Conservation (phyloP, 345 rosid genomes). For the Triadica sebifera region DNA sequence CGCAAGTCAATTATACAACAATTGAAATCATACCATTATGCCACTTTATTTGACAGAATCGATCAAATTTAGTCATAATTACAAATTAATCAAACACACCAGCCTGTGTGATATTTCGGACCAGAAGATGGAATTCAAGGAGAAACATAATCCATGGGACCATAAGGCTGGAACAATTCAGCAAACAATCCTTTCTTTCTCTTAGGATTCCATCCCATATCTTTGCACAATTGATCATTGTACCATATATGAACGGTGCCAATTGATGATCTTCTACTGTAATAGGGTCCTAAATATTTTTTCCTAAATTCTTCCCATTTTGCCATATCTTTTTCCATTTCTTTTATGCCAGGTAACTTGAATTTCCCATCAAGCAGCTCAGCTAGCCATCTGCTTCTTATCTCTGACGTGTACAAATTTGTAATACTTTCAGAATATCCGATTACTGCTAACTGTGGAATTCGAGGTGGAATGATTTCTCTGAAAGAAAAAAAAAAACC, state of each 20-base stretch:
- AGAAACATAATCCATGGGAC: slow-evolving; percentile 37
- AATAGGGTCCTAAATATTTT: slow-evolving; percentile 24
- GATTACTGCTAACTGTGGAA: slow-evolving; percentile 43
- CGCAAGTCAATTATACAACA: too few relatives aligned
- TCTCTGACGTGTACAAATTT: slow-evolving; percentile 41
- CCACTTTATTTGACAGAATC: too few relatives aligned
- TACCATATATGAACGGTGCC: slow-evolving; percentile 40
- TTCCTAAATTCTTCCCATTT: slow-evolving; percentile 35
- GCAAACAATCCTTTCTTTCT: slow-evolving; percentile 38
- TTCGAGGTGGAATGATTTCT: slow-evolving; percentile 37
- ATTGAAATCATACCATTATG: too few relatives aligned
- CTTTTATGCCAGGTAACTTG: slow-evolving; percentile 31
- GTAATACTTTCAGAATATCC: slow-evolving; percentile 40
- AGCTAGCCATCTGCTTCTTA: slow-evolving; percentile 38
- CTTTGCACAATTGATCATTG: slow-evolving; percentile 43
- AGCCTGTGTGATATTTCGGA: too few relatives aligned
- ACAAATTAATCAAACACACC: too few relatives aligned
- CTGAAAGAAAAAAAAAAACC: slow-evolving; percentile 20
- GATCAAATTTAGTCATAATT: too few relatives aligned
- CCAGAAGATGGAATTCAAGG: slow-evolving; percentile 2
- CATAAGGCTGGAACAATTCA: slow-evolving; percentile 41
- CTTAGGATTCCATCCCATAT: slow-evolving; percentile 40
- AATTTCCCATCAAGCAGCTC: slow-evolving; percentile 39
- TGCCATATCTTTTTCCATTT: slow-evolving; percentile 37
- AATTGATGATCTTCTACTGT: slow-evolving; percentile 30